A percentile compares a stretch with the other conserved stretches of the same genome.
Conservation (phyloP, 2,329 filamentous ascomycete species). For the Leptographium wingfieldii region DNA sequence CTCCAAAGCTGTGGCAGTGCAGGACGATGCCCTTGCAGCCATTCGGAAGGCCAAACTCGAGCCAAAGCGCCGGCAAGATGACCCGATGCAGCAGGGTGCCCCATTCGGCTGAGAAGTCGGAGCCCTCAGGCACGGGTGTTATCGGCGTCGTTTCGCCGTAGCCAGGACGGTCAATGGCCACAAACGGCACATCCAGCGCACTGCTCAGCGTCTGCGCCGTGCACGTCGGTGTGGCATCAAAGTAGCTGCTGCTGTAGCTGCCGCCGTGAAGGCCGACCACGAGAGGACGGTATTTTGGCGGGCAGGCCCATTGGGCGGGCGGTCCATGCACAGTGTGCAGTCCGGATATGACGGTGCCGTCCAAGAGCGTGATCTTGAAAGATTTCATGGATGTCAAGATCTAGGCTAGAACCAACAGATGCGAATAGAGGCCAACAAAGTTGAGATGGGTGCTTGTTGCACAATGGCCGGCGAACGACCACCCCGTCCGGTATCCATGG, state of each 20-base stretch:
- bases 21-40: conserved; percentile 13
- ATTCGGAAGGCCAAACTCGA: conserved; percentile 7
- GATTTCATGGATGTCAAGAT: conserved; percentile 1
- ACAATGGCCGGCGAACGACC: no score
- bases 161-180: conserved; percentile 14
- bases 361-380: conserved; percentile 5
- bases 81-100: conserved; percentile 8
- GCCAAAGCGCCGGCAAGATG: conserved; percentile 13
- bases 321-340: not conserved
- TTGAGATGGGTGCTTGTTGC: no score
- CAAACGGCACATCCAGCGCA: conserved; percentile 11
- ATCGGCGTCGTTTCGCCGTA: conserved; percentile 10
- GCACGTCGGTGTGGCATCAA: conserved; percentile 11
- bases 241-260: conserved; percentile 11
- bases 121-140: conserved; percentile 4
- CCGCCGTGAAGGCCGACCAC: conserved; percentile 14
- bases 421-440: no score
- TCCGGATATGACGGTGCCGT: conserved; percentile 4
- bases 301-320: not conserved
- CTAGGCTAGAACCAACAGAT: not conserved
- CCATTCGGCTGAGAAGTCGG: conserved; percentile 6
- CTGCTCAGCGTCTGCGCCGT: conserved; percentile 8
- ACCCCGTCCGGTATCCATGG: no score
- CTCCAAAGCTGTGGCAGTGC: conserved; percentile 13
- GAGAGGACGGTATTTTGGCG: conserved; percentile 6